Percentiles rank a stretch among this genome's conserved stretches.
These are phyloP conservation scores for Aquilaria malaccensis DNA, from an alignment of 345 rosid genomes.

Conservation along the genomic window DNA sequence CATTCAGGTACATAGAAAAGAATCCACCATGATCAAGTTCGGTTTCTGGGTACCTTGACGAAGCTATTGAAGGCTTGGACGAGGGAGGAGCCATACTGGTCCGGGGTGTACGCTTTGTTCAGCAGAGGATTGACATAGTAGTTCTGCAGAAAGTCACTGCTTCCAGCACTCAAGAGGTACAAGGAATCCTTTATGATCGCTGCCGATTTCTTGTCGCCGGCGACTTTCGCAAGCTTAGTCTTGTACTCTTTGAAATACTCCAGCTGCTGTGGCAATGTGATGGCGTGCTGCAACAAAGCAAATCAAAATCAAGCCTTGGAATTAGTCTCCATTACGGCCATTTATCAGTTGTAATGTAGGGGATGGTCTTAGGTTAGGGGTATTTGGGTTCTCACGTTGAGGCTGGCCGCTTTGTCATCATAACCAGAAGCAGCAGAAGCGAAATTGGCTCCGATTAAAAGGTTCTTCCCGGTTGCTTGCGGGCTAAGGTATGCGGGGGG, in stretches of 20 bases:
- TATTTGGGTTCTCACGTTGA: slow-evolving; percentile 30
- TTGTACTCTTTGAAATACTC: slow-evolving; percentile 78
- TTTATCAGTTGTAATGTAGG: not conserved
- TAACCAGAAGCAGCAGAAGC: slow-evolving; percentile 95
- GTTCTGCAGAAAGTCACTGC: slow-evolving; percentile 83
- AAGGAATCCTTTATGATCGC: slow-evolving; percentile 56
- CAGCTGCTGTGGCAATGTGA: slow-evolving; percentile 64
- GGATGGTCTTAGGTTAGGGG: too few relatives aligned
- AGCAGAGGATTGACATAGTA: slow-evolving; percentile 75
- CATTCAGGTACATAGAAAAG: too few relatives aligned
- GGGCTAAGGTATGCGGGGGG: slow-evolving; percentile 89
- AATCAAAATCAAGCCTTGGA: not conserved
- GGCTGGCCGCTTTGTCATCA: slow-evolving; percentile 61
- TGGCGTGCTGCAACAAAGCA: slow-evolving; percentile 59
- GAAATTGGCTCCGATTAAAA: slow-evolving; percentile 88
- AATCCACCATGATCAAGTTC: not conserved
- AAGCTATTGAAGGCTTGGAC: slow-evolving; percentile 44
- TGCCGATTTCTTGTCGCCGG: slow-evolving; percentile 51
- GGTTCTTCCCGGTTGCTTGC: slow-evolving; percentile 79
- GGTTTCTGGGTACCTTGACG: slow-evolving; percentile 37
- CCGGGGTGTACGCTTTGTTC: slow-evolving; percentile 49
- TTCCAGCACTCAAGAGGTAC: slow-evolving; percentile 72
- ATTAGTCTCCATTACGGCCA: not conserved
- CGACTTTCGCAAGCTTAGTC: slow-evolving; percentile 51
- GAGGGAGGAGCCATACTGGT: slow-evolving; percentile 59